These are phyloP conservation scores for Colletotrichum cereale DNA, from an alignment of 2,329 filamentous ascomycete genomes.

Conservation along the genomic window DNA sequence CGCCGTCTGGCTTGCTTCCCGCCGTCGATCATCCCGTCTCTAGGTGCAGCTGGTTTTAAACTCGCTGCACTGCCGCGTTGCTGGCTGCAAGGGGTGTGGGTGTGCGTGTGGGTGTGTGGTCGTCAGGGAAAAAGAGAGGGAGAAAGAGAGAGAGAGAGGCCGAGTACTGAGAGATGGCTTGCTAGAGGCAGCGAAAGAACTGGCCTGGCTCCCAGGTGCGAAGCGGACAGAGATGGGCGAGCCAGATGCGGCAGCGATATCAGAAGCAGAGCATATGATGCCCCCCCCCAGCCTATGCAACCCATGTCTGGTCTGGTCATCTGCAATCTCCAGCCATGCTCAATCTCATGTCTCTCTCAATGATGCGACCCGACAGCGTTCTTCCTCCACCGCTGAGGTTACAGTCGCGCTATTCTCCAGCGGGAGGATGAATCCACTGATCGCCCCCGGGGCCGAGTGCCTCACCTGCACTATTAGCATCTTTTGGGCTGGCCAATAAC, in stretches of 20 bases:
- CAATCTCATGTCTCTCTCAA: slow-evolving; percentile 11
- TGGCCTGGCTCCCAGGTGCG: slow-evolving; percentile 10
- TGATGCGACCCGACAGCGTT: slow-evolving; percentile 23
- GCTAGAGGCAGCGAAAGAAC: slow-evolving; percentile 23
- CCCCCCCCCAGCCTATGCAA: neutral
- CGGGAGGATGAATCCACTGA: slow-evolving; percentile 41
- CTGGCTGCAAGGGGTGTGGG: slow-evolving; percentile 36
- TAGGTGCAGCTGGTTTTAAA: slow-evolving; percentile 20
- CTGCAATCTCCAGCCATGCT: slow-evolving; percentile 6
- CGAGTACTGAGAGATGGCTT: slow-evolving; percentile 16
- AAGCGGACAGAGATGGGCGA: slow-evolving; percentile 15
- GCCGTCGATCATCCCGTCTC: slow-evolving; percentile 39
- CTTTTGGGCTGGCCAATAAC: slow-evolving; percentile 38
- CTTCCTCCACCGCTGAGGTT: slow-evolving; percentile 37
- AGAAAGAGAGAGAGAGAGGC: neutral
- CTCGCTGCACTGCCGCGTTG: slow-evolving; percentile 12
- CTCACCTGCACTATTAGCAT: slow-evolving; percentile 41
- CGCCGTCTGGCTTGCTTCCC: slow-evolving; percentile 37
- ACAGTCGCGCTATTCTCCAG: slow-evolving; percentile 40
- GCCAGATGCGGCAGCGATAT: neutral
- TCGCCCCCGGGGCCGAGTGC: slow-evolving; percentile 38
- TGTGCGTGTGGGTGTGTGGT: neutral
- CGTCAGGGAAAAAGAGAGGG: neutral
- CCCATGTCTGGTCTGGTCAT: neutral
- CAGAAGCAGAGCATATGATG: neutral